Percentiles rank a stretch among this genome's conserved stretches.
These are phyloP conservation scores for Acanthamoeba healyi DNA, from an alignment of 208 protist species.

Conservation along the genomic window DNA sequence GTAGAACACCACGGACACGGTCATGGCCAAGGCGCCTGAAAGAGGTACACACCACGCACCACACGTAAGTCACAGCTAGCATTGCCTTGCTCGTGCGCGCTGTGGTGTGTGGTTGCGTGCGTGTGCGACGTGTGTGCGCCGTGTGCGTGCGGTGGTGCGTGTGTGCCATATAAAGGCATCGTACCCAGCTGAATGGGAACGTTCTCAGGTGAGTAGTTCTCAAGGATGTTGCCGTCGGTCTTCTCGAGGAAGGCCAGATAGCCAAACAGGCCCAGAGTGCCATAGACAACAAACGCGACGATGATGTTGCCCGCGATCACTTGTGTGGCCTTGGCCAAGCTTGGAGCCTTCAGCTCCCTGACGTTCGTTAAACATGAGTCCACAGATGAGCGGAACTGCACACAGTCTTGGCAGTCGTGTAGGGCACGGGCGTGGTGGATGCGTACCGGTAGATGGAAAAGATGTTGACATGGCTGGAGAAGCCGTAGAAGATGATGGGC, in stretches of 20 bases:
- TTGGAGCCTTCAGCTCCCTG: slow-evolving; percentile 28
- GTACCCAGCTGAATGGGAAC: slow-evolving; percentile 46
- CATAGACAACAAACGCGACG: slow-evolving; percentile 55
- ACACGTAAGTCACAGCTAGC: neutral
- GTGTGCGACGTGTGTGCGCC: neutral
- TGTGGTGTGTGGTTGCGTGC: too few relatives aligned
- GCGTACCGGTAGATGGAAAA: slow-evolving; percentile 55
- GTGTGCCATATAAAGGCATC: neutral
- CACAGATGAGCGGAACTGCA: too few relatives aligned
- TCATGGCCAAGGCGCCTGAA: slow-evolving; percentile 62
- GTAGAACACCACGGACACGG: slow-evolving; percentile 60
- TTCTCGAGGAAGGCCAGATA: slow-evolving; percentile 65
- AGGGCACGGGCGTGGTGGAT: too few relatives aligned
- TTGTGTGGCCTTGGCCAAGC: neutral
- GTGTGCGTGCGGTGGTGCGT: neutral
- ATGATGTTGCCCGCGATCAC: slow-evolving; percentile 59
- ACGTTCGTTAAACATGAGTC: neutral
- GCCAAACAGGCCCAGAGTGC: slow-evolving; percentile 48
- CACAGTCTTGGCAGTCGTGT: too few relatives aligned
- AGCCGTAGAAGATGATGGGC: slow-evolving; percentile 74
- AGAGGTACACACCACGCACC: neutral
- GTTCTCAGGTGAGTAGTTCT: slow-evolving; percentile 55
- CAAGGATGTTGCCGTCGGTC: slow-evolving; percentile 65
- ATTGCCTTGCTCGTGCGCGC: neutral
- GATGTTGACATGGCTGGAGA: slow-evolving; percentile 70